Evolutionary conservation across 352 stramenopile species (phyloP).

Genomic region (Globisporangium radiosum): DNA sequence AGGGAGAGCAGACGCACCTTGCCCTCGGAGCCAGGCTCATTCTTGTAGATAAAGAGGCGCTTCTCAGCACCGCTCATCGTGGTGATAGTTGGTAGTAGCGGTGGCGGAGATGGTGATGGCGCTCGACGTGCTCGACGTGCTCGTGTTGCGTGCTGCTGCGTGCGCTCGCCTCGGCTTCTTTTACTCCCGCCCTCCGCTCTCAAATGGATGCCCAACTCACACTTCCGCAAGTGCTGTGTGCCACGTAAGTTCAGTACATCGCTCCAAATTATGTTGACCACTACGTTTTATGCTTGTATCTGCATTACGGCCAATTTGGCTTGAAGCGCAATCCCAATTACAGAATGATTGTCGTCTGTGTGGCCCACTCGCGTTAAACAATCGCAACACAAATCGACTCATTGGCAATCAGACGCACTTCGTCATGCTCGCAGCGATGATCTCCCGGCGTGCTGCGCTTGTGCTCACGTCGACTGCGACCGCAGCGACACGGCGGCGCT

Average conservation of each 20-base stretch:
- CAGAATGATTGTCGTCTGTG: too few species aligned
- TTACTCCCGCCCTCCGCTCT: not conserved
- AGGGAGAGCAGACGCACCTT: slow-evolving; percentile 33
- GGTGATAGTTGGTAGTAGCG: not conserved
- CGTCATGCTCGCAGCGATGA: not conserved
- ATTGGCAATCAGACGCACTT: not conserved
- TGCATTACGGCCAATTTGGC: too few species aligned
- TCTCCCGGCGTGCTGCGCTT: not conserved
- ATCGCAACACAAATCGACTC: too few species aligned
- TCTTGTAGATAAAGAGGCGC: slow-evolving; percentile 85
- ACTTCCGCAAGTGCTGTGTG: not conserved
- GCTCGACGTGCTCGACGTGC: not conserved
- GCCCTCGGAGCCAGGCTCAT: slow-evolving; percentile 74
- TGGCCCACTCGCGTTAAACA: too few species aligned
- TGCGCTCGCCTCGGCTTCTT: slow-evolving; percentile 1
- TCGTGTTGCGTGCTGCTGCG: not conserved
- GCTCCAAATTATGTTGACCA: too few species aligned
- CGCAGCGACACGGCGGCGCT: not conserved
- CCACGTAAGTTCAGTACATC: not conserved
- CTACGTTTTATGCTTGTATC: too few species aligned
- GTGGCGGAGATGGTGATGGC: not conserved
- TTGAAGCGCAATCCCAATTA: too few species aligned
- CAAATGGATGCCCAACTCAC: not conserved
- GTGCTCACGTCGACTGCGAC: not conserved
- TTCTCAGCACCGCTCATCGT: slow-evolving; percentile 60